Conservation (phyloP, 139 green algal genomes). For the Coelastrella sp. region DNA sequence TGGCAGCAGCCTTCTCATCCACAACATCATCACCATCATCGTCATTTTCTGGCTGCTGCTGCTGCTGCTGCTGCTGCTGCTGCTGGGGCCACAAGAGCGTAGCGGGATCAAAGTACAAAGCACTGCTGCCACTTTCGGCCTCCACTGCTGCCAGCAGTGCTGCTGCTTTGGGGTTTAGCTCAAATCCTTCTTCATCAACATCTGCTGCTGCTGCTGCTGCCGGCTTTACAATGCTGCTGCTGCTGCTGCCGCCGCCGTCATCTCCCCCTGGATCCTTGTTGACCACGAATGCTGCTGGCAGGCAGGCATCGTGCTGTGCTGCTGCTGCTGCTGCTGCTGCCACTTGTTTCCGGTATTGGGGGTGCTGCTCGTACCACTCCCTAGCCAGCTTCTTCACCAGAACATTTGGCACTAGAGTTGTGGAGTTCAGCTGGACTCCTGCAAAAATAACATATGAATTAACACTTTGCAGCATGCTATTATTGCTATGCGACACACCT, state of each 20-base stretch:
- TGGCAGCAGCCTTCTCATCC: conserved; percentile 4
- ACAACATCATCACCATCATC: not conserved
- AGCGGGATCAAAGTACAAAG: not conserved
- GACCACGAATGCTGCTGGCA: not conserved
- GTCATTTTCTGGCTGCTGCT: conserved; percentile 19
- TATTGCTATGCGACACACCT: not conserved
- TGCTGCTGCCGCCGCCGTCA: not conserved
- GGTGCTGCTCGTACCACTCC: conserved; percentile 1
- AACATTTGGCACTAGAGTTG: not conserved
- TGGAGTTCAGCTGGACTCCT: conserved; percentile 3
- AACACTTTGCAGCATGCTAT: not conserved
- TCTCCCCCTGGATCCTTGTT: not conserved
- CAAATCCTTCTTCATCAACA: not conserved
- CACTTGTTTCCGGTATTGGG: not conserved
- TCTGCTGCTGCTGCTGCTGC: not conserved
- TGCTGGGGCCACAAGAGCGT: not conserved
- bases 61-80: conserved; percentile 13
- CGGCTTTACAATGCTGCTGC: not conserved
- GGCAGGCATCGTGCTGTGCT: conserved; percentile 4
- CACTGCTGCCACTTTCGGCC: not conserved
- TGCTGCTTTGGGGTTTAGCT: not conserved
- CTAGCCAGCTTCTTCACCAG: not conserved
- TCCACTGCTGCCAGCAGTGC: not conserved
- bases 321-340: conserved; percentile 32
- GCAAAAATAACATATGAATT: not conserved